Evolutionary conservation across 1,284 basidiomycete species (phyloP).

Genomic region (Rhodotorula mucilaginosa): DNA sequence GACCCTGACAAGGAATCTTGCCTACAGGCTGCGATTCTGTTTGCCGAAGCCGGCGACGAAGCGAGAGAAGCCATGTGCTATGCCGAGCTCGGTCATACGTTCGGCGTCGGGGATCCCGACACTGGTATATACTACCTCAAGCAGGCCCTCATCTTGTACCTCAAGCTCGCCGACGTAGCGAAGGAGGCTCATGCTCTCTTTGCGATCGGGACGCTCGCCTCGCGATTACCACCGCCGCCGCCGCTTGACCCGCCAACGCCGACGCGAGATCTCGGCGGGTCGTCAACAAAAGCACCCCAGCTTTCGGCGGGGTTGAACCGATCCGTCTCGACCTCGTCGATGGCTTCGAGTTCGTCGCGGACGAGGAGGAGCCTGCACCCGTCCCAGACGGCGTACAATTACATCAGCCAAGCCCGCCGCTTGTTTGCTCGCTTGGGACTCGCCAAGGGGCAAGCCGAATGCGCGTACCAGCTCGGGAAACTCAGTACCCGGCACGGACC

Average conservation of each 20-base stretch:
- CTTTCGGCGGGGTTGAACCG: not conserved
- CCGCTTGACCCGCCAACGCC: not conserved
- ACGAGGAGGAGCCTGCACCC: not conserved
- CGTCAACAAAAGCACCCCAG: not conserved
- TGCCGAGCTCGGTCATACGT: slow-evolving; percentile 22
- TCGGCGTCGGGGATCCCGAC: slow-evolving; percentile 3
- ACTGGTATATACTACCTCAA: slow-evolving; percentile 9
- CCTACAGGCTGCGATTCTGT: slow-evolving; percentile 18
- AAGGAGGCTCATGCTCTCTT: slow-evolving; percentile 20
- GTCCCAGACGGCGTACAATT: not conserved
- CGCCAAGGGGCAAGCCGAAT: slow-evolving; percentile 10
- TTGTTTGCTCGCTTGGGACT: slow-evolving; percentile 7
- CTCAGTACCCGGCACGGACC: slow-evolving; percentile 2
- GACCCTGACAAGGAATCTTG: not conserved
- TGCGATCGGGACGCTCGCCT: slow-evolving; percentile 12
- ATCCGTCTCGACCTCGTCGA: not conserved
- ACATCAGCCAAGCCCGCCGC: slow-evolving; percentile 17
- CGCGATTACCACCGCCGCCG: not conserved
- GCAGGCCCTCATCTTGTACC: slow-evolving; percentile 23
- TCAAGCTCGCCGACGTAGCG: slow-evolving; percentile 14
- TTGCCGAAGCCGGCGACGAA: slow-evolving; percentile 7
- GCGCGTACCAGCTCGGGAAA: slow-evolving; percentile 24
- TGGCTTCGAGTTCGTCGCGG: not conserved
- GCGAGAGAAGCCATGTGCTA: slow-evolving; percentile 25
- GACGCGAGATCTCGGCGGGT: not conserved